Base-by-base conservation (phyloP, 768 basidiomycete genomes). In the Lactarius evosmus region DNA sequence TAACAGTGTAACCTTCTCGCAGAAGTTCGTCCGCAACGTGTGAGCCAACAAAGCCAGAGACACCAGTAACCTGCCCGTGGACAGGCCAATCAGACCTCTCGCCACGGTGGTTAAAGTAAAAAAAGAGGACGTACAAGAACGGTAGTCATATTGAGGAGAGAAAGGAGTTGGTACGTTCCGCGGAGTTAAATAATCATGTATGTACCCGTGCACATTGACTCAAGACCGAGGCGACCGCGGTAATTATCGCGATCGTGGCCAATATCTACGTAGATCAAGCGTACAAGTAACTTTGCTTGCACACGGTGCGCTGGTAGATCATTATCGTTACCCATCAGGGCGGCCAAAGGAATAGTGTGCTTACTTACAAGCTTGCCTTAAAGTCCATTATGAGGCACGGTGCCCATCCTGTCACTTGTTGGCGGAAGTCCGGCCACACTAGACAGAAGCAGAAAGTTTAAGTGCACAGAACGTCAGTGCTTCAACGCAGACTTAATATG, bases 1-100 rank as follows among this genome's bases (percentile, higher is more conserved):
- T 74, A 44, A 86, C 84, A 8, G 72, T 75, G 67, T 80, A 82
- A 1, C 84, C 84, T 25, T 72, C 70, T n/a, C 77, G 69, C 25
- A 83, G 69, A 5, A 83, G 74, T 49, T 78, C 72, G 33, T 63
- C 33, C 16, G 69, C 60, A 19, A 74, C 63, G 41, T 71, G 67
- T 1, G 69, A 61, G 14, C 71, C 72, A 32, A 70, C 29, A 51
- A 71, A 81, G 25, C 80, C 79, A 27, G 80, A 78, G 19, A 75
- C 77, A 30, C 81, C 80, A 32, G 79, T 81, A 19, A 80, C 76
- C 78, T 80, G 33, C 22, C 22, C 6, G 12, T 49, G 22, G 46
- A 29, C 12, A 40, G 19, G 1, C 16, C 1, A 7, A 46, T 65
- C n/a, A 65, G 64, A 32, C 11, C 36, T 17, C 16, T 8, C 30